Evolutionary conservation across 768 basidiomycete genomes (phyloP).

Genomic region (Tulasnella sp.): DNA sequence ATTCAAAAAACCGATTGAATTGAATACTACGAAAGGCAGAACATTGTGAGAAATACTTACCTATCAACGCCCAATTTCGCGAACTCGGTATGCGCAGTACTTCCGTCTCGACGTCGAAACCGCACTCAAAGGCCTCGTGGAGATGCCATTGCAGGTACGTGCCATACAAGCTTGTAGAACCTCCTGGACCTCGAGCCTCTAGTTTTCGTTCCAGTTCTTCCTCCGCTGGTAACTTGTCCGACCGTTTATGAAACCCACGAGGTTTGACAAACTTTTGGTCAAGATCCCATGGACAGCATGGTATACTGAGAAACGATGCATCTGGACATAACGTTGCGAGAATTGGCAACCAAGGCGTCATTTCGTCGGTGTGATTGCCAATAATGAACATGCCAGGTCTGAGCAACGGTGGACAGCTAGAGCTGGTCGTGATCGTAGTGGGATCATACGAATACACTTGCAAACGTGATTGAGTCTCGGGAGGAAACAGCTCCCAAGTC

Average conservation of each 20-base stretch:
- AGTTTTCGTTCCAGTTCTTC: constrained; percentile 44
- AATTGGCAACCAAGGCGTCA: constrained; percentile 93
- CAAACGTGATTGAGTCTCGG: constrained; percentile 60
- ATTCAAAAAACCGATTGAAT: not conserved
- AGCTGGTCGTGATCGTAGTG: constrained; percentile 40
- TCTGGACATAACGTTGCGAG: constrained; percentile 60
- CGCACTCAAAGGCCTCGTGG: constrained; percentile 56
- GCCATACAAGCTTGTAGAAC: constrained; percentile 12
- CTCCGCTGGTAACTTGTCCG: constrained; percentile 49
- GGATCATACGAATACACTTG: constrained; percentile 76
- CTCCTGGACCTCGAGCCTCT: constrained; percentile 58
- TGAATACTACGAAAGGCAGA: not conserved
- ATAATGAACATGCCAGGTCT: constrained; percentile 63
- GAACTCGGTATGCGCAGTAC: constrained; percentile 89
- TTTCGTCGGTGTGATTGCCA: constrained; percentile 94
- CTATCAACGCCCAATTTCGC: constrained; percentile 88
- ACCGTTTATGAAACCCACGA: constrained; percentile 28
- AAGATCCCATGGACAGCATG: constrained; percentile 88
- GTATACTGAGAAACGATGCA: constrained; percentile 64
- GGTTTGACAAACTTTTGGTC: constrained; percentile 57
- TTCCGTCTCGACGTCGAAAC: constrained; percentile 89
- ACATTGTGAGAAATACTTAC: constrained; percentile 50
- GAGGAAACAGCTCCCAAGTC: constrained; percentile 82
- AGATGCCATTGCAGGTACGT: constrained; percentile 37
- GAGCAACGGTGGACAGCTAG: constrained; percentile 45